Percentiles rank a stretch among this genome's conserved stretches.
Conservation (phyloP, 495 filamentous ascomycete species). For the Aspergillus nanangensis region DNA sequence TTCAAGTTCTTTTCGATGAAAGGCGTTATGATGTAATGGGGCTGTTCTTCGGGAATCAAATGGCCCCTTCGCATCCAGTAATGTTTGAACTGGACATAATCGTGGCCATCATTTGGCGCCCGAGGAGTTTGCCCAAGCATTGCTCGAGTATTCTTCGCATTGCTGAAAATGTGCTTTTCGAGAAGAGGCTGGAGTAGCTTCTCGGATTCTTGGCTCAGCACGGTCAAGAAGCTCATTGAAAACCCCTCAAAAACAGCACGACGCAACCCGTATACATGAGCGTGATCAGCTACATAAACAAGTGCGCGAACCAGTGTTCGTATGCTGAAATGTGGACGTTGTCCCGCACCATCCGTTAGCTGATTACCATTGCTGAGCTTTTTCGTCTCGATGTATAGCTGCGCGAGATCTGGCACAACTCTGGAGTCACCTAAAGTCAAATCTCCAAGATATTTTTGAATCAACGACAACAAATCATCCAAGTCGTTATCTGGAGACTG, state of each 20-base stretch:
- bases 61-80: constrained; percentile 86
- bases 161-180: constrained; percentile 71
- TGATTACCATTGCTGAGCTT: constrained; percentile 71
- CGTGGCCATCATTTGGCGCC: constrained; percentile 65
- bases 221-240: constrained; percentile 94
- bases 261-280: constrained; percentile 80
- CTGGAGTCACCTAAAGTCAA: constrained; percentile 59
- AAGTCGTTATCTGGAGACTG: constrained; percentile 79
- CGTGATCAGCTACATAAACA: constrained; percentile 78
- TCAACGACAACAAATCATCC: constrained; percentile 77
- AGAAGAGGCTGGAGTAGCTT: constrained; percentile 72
- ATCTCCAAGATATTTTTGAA: constrained; percentile 77
- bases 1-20: constrained; percentile 91
- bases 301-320: constrained; percentile 89
- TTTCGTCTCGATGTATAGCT: constrained; percentile 83
- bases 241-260: constrained; percentile 91
- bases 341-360: constrained; percentile 88
- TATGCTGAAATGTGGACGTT: constrained; percentile 93
- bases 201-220: constrained; percentile 76
- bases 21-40: constrained; percentile 93
- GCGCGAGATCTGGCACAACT: constrained; percentile 70
- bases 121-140: constrained; percentile 70
- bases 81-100: constrained; percentile 84
- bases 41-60: constrained; percentile 60
- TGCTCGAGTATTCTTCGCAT: constrained; percentile 58